Evolutionary conservation across 768 basidiomycete species (phyloP).

Genomic region (Termitomyces sp.): DNA sequence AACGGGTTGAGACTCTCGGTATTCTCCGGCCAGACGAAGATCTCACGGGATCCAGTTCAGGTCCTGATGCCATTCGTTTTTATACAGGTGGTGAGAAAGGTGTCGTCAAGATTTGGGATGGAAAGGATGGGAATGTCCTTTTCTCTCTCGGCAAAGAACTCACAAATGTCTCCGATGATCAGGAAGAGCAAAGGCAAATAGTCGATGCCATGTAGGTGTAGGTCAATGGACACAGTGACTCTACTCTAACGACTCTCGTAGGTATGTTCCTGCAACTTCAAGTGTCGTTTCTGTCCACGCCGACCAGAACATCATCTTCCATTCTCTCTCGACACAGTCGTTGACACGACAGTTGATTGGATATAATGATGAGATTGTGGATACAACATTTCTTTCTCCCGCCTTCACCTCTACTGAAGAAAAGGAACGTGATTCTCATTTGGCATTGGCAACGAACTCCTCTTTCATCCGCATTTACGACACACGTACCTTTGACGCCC

Average conservation of each 20-base stretch:
- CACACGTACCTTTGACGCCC: constrained; percentile 70
- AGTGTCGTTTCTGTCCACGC: constrained; percentile 83
- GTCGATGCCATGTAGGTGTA: constrained; percentile 71
- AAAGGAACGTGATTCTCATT: constrained; percentile 53
- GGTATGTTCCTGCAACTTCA: constrained; percentile 64
- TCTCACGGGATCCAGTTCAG: constrained; percentile 38
- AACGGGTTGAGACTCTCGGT: constrained; percentile 86
- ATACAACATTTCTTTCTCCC: constrained; percentile 71
- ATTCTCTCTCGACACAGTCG: constrained; percentile 66
- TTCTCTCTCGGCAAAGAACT: constrained; percentile 54
- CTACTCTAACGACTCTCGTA: constrained; percentile 27
- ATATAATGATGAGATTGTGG: constrained; percentile 98
- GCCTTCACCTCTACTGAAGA: constrained; percentile 17
- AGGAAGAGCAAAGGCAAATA: constrained; percentile 85
- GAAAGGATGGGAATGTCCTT: constrained; percentile 56
- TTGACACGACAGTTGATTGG: constrained; percentile 85
- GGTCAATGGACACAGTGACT: not conserved
- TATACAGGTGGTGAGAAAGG: constrained; percentile 95
- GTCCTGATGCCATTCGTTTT: constrained; percentile 50
- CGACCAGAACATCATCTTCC: constrained; percentile 95
- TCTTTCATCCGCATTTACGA: constrained; percentile 91
- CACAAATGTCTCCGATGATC: constrained; percentile 40
- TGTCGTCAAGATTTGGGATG: constrained; percentile 82
- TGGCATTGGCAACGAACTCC: constrained; percentile 97
- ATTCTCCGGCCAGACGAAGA: constrained; percentile 53